Percentiles rank a stretch among this genome's conserved stretches.
These are phyloP conservation scores for Plantago major DNA, from an alignment of 257 asterid genomes.

Conservation along the genomic window DNA sequence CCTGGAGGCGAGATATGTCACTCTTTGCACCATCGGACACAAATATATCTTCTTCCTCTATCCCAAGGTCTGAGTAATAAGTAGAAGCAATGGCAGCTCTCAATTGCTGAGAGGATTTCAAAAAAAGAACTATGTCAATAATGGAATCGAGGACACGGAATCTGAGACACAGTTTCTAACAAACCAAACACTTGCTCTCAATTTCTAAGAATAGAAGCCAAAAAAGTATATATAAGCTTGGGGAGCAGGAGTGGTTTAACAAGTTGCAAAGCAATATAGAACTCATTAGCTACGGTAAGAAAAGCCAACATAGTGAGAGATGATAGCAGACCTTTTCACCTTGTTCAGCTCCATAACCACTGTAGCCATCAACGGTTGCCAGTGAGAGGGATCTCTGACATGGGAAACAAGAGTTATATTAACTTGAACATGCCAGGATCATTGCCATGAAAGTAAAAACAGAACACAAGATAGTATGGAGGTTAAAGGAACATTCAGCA, in stretches of 20 bases:
- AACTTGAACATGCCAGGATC: constrained; percentile 6
- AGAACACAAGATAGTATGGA: too few species aligned
- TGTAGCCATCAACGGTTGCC: constrained; percentile 81
- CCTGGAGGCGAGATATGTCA: constrained; percentile 72
- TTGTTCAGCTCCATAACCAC: constrained; percentile 82
- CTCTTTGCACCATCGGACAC: constrained; percentile 99
- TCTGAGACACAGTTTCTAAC: background rate
- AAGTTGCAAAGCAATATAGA: background rate
- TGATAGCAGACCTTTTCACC: constrained; percentile 35
- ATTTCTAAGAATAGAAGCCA: constrained; percentile 8
- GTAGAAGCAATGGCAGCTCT: constrained; percentile 89
- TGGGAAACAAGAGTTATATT: constrained; percentile 14
- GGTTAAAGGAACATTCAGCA: too few species aligned
- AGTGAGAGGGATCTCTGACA: constrained; percentile 63
- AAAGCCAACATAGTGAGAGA: constrained; percentile 4
- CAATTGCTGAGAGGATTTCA: constrained; percentile 57
- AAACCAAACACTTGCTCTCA: constrained; percentile 4
- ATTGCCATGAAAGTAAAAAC: too few species aligned
- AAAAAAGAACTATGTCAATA: background rate
- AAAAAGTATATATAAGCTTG: background rate
- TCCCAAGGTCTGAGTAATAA: constrained; percentile 75
- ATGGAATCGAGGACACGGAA: background rate
- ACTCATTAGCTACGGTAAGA: background rate
- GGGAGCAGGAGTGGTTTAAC: background rate
- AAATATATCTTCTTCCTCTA: constrained; percentile 84